phyloP scores from a whole-genome alignment of 2,329 filamentous ascomycete genomes.

The Byssochlamys sp. region DNA sequence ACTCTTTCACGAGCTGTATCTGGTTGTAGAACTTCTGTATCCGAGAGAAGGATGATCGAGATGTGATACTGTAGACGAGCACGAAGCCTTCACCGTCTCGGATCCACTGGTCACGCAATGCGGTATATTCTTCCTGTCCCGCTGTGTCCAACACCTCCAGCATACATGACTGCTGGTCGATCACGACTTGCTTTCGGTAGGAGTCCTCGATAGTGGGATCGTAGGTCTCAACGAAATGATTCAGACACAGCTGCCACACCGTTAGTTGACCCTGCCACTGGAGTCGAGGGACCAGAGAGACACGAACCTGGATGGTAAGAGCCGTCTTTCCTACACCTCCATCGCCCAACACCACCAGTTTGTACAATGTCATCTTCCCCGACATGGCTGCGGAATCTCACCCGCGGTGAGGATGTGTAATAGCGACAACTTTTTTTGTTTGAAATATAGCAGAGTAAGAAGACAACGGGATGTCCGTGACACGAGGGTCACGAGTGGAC shows the following conservation, averaged over 20 bases:
- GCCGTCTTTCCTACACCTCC: conserved; percentile 91
- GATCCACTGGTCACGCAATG: conserved; percentile 94
- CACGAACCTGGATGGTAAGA: conserved; percentile 65
- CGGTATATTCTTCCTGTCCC: conserved; percentile 96
- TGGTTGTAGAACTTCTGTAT: conserved; percentile 95
- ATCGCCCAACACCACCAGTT: conserved; percentile 88
- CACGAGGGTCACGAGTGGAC: not conserved
- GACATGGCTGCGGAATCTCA: conserved; percentile 51
- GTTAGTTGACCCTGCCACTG: conserved; percentile 2
- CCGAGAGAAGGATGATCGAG: conserved; percentile 83
- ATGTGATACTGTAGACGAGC: conserved; percentile 96
- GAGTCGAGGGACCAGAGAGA: conserved; percentile 1
- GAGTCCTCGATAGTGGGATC: conserved; percentile 61
- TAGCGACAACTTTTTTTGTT: not conserved
- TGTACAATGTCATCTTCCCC: conserved; percentile 91
- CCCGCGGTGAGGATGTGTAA: not conserved
- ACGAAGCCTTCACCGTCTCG: conserved; percentile 95
- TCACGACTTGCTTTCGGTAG: conserved; percentile 64
- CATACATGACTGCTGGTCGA: conserved; percentile 87
- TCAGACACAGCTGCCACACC: conserved; percentile 66
- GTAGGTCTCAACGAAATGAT: conserved; percentile 94
- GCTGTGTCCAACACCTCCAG: conserved; percentile 92
- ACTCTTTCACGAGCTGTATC: conserved; percentile 95
- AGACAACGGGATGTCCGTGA: not conserved
- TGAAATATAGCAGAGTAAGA: not conserved